A percentile compares a stretch with the other conserved stretches of the same genome.
Evolutionary conservation across 2,329 filamentous ascomycete species (phyloP).

Genomic region (Ceratocystis cubensis): DNA sequence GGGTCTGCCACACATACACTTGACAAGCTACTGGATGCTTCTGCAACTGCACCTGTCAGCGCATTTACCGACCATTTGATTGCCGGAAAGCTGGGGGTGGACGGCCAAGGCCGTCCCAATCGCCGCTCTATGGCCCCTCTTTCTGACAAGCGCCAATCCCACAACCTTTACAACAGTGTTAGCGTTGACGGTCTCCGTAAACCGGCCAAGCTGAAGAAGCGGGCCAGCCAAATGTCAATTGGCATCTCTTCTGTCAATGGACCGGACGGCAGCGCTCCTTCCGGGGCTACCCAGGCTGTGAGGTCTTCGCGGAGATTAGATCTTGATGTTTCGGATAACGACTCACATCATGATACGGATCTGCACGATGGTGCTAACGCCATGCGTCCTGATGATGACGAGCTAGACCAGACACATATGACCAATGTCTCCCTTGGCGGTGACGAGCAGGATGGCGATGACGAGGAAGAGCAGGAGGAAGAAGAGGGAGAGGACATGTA

Average conservation of each 20-base stretch:
- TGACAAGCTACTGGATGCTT: conserved; percentile 84
- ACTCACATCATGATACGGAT: conserved; percentile 19
- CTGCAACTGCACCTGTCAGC: conserved; percentile 71
- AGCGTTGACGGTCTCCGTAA: conserved; percentile 17
- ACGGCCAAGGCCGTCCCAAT: conserved; percentile 55
- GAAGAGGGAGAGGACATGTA: conserved; percentile 40
- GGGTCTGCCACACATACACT: conserved; percentile 80
- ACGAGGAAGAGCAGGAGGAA: conserved; percentile 33
- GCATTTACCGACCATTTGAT: conserved; percentile 86
- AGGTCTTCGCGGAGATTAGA: conserved; percentile 16
- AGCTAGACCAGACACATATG: conserved; percentile 11
- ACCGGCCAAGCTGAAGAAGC: conserved; percentile 17
- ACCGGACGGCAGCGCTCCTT: background rate
- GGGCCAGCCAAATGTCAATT: conserved; percentile 17
- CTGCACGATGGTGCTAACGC: background rate
- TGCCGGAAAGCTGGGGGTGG: conserved; percentile 59
- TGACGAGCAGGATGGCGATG: conserved; percentile 24
- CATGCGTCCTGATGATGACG: conserved; percentile 8
- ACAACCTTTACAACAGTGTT: conserved; percentile 9
- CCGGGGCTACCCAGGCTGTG: background rate
- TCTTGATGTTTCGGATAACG: conserved; percentile 15
- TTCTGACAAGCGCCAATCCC: conserved; percentile 33
- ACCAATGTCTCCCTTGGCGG: conserved; percentile 23
- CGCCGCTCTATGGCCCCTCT: conserved; percentile 25
- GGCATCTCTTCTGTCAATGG: conserved; percentile 2